Percentiles rank a stretch among this genome's conserved stretches.
These are phyloP conservation scores for Neurospora sublineolata DNA, from an alignment of 495 filamentous ascomycete genomes.

Conservation along the genomic window DNA sequence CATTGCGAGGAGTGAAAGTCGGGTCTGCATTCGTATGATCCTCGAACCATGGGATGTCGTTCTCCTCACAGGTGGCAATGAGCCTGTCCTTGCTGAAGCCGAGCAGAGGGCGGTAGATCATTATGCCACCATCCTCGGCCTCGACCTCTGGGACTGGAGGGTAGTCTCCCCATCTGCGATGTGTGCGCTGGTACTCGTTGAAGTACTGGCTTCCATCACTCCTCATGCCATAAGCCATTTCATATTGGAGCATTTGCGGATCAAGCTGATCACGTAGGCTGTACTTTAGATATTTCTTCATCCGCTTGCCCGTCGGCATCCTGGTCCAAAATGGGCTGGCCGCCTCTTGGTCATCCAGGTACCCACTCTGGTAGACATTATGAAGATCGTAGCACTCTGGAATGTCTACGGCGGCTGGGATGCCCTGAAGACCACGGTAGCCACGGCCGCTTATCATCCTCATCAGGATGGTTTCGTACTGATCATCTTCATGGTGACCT, in stretches of 20 bases:
- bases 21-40: conserved; percentile 77
- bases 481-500: conserved; percentile 79
- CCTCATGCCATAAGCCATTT: conserved; percentile 2
- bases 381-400: conserved; percentile 74
- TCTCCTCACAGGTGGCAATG: conserved; percentile 56
- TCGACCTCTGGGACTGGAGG: conserved; percentile 10
- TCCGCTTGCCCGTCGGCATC: conserved; percentile 1
- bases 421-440: conserved; percentile 58
- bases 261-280: conserved; percentile 15
- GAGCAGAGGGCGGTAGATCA: conserved; percentile 65
- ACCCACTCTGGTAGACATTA: conserved; percentile 58
- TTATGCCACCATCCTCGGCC: conserved; percentile 58
- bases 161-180: not conserved
- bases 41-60: conserved; percentile 61
- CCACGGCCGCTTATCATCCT: conserved; percentile 51
- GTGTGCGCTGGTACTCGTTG: conserved; percentile 11
- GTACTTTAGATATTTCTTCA: conserved; percentile 10
- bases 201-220: conserved; percentile 5
- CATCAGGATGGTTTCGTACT: conserved; percentile 78
- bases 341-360: conserved; percentile 26
- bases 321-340: conserved; percentile 18
- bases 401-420: conserved; percentile 50
- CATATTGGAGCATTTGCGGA: not conserved
- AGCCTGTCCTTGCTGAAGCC: conserved; percentile 59
- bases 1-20: conserved; percentile 68